Base-by-base conservation (phyloP, 2,329 filamentous ascomycete genomes). In the Xylariaceae sp. region DNA sequence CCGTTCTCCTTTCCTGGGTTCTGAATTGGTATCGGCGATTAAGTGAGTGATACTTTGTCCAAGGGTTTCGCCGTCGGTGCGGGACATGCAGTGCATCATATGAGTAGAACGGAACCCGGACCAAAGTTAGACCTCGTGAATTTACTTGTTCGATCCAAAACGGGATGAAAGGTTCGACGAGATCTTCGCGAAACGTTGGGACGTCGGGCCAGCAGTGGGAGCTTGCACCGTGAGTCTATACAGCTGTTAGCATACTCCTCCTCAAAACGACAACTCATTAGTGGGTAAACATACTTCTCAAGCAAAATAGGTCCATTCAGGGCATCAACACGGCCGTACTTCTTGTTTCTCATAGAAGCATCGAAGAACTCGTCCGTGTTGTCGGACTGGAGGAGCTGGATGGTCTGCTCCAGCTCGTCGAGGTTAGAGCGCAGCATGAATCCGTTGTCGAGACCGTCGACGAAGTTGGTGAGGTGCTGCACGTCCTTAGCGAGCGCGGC, bases 291-390 rank as follows among this genome's bases (percentile, higher is more conserved):
- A 65, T 81, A 90, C 89, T 99, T 99, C 77, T 97, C 93, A n/a
- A 99, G 75, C 62, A 99, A 73, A 47, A 90, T 80, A 0, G 92
- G 91, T 0, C 93, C 94, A 72, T 95, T 95, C 72, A 95, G 80
- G 55, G 90, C 89, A 75, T 97, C 91, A 39, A 99, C 95, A 56
- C 91, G 87, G 13, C 92, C 89, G 72, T 96, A 99, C 72, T 96
- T 95, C 77, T 89, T 92, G 75, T 97, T 96, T 55, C 92, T 81
- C 11, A 88, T 89, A 4, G 88, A 89, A 53, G 94, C 88, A 71
- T 99, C 94, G 73, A 94, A 99, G 74, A 96, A 99, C 73, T 97
- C 93, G 65, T 97, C 92, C n/a, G 90, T 85, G 68, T 96, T 96
- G 47, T 96, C 91, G 1, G 83, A 84, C 70, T 90, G 86, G 82